These are phyloP conservation scores for Fusarium temperatum DNA, from an alignment of 2,329 filamentous ascomycete genomes.

Conservation along the genomic window DNA sequence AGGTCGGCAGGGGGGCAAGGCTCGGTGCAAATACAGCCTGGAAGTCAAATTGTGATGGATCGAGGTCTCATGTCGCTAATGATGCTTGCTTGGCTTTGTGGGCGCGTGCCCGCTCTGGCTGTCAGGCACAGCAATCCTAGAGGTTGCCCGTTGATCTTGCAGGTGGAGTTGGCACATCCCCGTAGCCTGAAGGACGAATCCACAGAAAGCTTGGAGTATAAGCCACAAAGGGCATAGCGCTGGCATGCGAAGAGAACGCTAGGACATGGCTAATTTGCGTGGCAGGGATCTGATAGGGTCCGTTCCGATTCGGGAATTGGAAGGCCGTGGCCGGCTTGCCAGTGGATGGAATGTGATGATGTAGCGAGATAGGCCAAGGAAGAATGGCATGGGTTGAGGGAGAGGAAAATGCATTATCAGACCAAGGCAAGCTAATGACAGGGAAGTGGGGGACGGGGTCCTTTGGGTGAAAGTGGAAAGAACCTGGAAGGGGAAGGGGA, in stretches of 20 bases:
- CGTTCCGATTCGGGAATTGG: conserved; percentile 30
- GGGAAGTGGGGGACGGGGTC: conserved; percentile 11
- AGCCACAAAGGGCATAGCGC: conserved; percentile 27
- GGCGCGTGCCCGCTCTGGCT: conserved; percentile 33
- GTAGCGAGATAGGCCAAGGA: conserved; percentile 33
- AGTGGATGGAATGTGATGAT: conserved; percentile 38
- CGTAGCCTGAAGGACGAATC: not conserved
- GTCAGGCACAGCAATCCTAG: conserved; percentile 33
- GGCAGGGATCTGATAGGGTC: conserved; percentile 25
- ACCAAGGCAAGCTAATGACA: conserved; percentile 3
- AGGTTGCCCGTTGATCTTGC: conserved; percentile 23
- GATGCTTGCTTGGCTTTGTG: conserved; percentile 21
- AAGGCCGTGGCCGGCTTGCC: conserved; percentile 27
- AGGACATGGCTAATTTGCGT: conserved; percentile 31
- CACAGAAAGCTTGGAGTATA: conserved; percentile 20
- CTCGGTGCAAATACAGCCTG: not conserved
- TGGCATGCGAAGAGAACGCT: conserved; percentile 3
- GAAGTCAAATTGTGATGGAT: conserved; percentile 34
- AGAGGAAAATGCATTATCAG: not conserved
- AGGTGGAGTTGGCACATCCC: conserved; percentile 13
- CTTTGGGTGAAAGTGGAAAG: conserved; percentile 8
- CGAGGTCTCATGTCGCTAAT: conserved; percentile 24
- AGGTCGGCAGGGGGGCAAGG: not conserved
- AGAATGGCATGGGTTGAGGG: conserved; percentile 14
- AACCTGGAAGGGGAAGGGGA: not conserved